phyloP scores from a whole-genome alignment of 164 flowering plant genomes.

The Magnolia changhungtana region DNA sequence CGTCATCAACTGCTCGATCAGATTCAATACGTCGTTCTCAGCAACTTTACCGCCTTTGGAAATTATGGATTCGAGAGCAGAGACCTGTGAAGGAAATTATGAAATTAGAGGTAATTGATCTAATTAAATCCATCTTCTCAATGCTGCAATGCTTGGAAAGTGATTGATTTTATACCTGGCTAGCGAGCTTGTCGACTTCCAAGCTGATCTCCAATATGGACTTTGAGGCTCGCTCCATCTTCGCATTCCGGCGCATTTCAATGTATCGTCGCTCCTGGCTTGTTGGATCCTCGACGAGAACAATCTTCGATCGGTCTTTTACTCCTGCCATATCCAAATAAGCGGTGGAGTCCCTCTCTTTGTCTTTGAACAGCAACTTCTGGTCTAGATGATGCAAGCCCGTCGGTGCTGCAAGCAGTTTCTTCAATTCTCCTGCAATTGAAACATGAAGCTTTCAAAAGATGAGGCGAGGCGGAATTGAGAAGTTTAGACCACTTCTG shows the following conservation, averaged over 20 bases:
- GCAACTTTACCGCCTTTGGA: conserved; percentile 69
- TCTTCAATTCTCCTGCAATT: conserved; percentile 85
- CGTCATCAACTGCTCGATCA: conserved; percentile 82
- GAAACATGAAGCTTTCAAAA: neutral
- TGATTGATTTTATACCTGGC: conserved; percentile 40
- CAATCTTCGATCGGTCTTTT: conserved; percentile 71
- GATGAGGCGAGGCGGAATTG: neutral
- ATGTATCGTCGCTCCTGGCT: conserved; percentile 70
- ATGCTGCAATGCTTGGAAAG: neutral
- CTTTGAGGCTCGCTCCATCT: conserved; percentile 74
- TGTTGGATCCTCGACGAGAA: conserved; percentile 66
- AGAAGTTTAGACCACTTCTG: neutral
- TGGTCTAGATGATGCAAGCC: conserved; percentile 83
- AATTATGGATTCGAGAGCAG: conserved; percentile 62
- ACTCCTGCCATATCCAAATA: conserved; percentile 73
- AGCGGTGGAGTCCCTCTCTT: conserved; percentile 70
- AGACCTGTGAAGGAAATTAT: conserved; percentile 42
- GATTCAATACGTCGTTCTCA: conserved; percentile 52
- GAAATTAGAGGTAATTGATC: neutral
- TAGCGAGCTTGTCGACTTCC: conserved; percentile 79
- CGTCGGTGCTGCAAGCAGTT: conserved; percentile 62
- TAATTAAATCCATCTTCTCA: neutral
- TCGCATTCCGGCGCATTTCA: conserved; percentile 69
- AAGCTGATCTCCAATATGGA: conserved; percentile 68
- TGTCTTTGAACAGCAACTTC: conserved; percentile 72